Conservation (phyloP, 805 yeast species). For the Candida andamanensis region DNA sequence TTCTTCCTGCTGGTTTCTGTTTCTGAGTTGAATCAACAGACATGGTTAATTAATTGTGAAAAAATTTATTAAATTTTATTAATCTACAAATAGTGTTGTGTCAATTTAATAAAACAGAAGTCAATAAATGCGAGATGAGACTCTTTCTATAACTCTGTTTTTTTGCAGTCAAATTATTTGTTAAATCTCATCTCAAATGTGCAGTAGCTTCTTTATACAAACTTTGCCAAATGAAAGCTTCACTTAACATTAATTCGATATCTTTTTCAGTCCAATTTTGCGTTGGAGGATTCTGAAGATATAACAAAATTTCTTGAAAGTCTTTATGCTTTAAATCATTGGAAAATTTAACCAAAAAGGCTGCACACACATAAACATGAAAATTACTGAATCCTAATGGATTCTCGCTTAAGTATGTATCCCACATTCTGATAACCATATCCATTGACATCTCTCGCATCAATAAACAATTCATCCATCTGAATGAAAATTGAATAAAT, state of each 20-base stretch:
- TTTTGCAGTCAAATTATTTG: not conserved
- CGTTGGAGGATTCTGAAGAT: conserved; percentile 88
- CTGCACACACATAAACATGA: conserved; percentile 97
- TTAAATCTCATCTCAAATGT: conserved; percentile 41
- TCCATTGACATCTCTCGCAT: conserved; percentile 87
- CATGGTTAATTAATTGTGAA: conserved; percentile 1
- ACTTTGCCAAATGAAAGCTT: conserved; percentile 96
- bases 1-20: conserved; percentile 57
- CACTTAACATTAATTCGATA: conserved; percentile 85
- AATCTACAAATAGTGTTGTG: no score
- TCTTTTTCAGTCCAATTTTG: conserved; percentile 81
- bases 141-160: conserved; percentile 4
- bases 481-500: conserved; percentile 89
- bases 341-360: conserved; percentile 86
- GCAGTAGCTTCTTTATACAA: conserved; percentile 87
- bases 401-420: conserved; percentile 76
- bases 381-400: conserved; percentile 82
- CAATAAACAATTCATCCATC: conserved; percentile 97
- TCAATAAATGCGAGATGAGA: conserved; percentile 6
- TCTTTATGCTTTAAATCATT: conserved; percentile 75
- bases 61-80: not conserved
- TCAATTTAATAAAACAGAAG: no score
- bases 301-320: conserved; percentile 90
- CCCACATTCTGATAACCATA: conserved; percentile 94
- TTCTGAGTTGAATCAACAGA: conserved; percentile 1